Base-by-base conservation (phyloP, 2,329 filamentous ascomycete genomes). In the Coleophoma cylindrospora region DNA sequence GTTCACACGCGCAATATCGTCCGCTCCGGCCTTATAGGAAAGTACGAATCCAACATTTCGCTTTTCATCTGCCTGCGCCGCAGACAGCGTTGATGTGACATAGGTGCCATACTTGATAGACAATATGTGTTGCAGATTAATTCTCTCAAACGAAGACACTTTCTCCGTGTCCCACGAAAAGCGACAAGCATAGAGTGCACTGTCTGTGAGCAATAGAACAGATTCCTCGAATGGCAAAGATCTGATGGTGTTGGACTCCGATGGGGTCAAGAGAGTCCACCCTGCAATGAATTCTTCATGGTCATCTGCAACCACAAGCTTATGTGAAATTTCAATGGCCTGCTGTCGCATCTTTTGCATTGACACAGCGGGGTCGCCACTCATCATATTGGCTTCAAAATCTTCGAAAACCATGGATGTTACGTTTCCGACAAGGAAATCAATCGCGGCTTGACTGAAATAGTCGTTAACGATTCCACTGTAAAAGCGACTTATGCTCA, bases 131-230 rank as follows among this genome's bases (percentile, higher is more conserved):
- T 80, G 76, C 8, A 97, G 75, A 51, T 87, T 84, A 13, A 96
- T 83, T 8, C 91, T 79, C 69, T 97, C 91, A 66, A 96, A 97
- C 0, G 87, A 91, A 12, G 87, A 86, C 1, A 99, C 89, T 65
- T 97, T 97, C 70, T 97, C 94, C 8, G 91, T 85, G 55, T 88
- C 87, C 91, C 92, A 97, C 68, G 97, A 91, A 60, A 97, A 91
- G 13, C 89, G 83, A 66, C 91, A 96, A 54, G 89, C 83, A 64
- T 97, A 97, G 3, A 97, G 67, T 0, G 91, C 92, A 0, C 78
- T 76, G 56, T 95, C 86, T 0, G 94, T 97, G 33, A 99, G 74
- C 0, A 99, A 75, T 1, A 99, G 75, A 1, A 99, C 87, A 0
- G 87, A 86, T 64, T 99, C 92, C 61, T 95, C 90, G 57, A 97